A percentile compares a stretch with the other conserved stretches of the same genome.
phyloP scores from a whole-genome alignment of 176 grass and related monocot species.

The Panicum miliaceum region DNA sequence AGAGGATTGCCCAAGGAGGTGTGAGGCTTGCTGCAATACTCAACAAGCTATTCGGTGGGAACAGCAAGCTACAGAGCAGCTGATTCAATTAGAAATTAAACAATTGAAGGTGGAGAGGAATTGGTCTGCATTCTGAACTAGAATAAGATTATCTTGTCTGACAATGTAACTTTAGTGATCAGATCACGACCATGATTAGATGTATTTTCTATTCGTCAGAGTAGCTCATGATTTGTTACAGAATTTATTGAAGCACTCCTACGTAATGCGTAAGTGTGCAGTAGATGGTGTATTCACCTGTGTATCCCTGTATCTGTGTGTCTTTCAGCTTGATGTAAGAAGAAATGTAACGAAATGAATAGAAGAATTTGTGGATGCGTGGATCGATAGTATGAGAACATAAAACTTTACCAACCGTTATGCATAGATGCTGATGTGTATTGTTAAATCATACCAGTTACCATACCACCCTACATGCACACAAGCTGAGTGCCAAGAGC shows the following conservation, averaged over 20 bases:
- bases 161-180: background rate
- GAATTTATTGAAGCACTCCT: background rate
- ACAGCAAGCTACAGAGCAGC: conserved; percentile 34
- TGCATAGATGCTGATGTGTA: no score
- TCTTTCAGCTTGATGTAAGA: background rate
- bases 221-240: background rate
- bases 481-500: no score
- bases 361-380: background rate
- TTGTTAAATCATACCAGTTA: no score
- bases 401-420: no score
- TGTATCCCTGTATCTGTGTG: background rate
- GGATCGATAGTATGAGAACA: background rate
- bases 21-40: conserved; percentile 59
- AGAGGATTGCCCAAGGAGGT: conserved; percentile 62
- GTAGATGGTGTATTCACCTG: no score
- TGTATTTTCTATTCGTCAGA: background rate
- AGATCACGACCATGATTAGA: background rate
- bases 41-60: conserved; percentile 50
- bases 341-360: background rate
- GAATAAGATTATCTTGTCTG: conserved; percentile 20
- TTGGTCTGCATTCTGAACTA: background rate
- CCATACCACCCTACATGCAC: no score
- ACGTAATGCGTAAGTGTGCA: background rate
- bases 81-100: background rate
- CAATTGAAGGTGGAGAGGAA: background rate